phyloP scores from a whole-genome alignment of 805 yeast genomes.

The Zygosaccharomyces bisporus region DNA sequence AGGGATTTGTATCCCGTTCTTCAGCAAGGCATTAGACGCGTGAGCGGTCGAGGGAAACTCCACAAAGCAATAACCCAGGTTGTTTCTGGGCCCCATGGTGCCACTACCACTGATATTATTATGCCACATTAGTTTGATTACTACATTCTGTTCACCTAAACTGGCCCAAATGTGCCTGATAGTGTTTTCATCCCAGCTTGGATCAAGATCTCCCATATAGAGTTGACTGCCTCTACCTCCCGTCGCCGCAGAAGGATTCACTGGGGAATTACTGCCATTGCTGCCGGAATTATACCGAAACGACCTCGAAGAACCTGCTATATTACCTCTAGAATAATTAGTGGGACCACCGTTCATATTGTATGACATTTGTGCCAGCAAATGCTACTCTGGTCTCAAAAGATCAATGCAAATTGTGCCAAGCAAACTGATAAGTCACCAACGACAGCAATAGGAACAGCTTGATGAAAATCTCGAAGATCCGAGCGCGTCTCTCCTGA shows the following conservation, averaged over 20 bases:
- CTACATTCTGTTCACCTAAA: constrained; percentile 57
- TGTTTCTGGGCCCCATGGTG: constrained; percentile 35
- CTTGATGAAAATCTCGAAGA: neutral
- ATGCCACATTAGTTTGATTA: constrained; percentile 70
- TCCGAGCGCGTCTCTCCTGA: constrained; percentile 1
- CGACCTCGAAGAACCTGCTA: neutral
- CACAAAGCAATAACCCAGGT: constrained; percentile 79
- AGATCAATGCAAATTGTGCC: neutral
- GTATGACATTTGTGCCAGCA: constrained; percentile 14
- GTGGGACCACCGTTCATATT: constrained; percentile 5
- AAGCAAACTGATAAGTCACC: neutral
- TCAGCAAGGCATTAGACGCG: constrained; percentile 61
- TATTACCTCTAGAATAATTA: constrained; percentile 6
- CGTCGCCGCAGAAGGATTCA: constrained; percentile 1
- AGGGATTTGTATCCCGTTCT: constrained; percentile 70
- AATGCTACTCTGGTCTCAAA: constrained; percentile 3
- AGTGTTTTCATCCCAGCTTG: constrained; percentile 71
- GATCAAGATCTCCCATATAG: constrained; percentile 92
- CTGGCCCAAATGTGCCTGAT: constrained; percentile 66
- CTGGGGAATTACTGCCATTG: constrained; percentile 1
- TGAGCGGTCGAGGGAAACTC: constrained; percentile 59
- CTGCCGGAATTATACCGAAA: constrained; percentile 5
- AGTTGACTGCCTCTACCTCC: constrained; percentile 34
- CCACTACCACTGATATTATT: constrained; percentile 36
- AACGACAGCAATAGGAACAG: constrained; percentile 5